Evolutionary conservation across 2,329 filamentous ascomycete species (phyloP).

Genomic region (Neurospora sp.): DNA sequence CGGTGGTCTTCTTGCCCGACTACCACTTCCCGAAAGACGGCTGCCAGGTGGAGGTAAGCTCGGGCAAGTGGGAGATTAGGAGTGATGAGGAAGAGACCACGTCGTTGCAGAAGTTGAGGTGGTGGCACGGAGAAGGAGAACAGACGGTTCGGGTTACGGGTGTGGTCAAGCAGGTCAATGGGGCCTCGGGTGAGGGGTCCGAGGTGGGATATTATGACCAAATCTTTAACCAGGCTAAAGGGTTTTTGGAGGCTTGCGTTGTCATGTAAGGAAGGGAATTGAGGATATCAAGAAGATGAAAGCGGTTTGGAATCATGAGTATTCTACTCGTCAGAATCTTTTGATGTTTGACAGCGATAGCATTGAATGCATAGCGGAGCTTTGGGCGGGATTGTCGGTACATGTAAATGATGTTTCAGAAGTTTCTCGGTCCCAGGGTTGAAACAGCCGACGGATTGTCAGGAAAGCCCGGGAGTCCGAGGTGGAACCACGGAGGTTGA

Average conservation of each 20-base stretch:
- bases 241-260: constrained; percentile 38
- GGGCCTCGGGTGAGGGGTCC: constrained; percentile 45
- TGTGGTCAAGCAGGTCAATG: constrained; percentile 54
- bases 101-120: constrained; percentile 66
- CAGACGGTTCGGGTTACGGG: constrained; percentile 73
- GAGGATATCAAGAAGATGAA: not conserved
- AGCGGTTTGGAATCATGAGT: not conserved
- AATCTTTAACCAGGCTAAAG: constrained; percentile 33
- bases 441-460: not conserved
- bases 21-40: constrained; percentile 80
- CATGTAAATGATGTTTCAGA: not conserved
- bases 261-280: constrained; percentile 36
- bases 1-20: constrained; percentile 76
- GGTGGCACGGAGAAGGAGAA: constrained; percentile 87
- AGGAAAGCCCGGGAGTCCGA: not conserved
- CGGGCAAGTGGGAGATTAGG: constrained; percentile 84
- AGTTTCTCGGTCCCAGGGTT: not conserved
- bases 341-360: not conserved
- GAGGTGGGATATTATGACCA: constrained; percentile 66
- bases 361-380: not conserved
- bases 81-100: constrained; percentile 60
- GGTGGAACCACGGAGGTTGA: not conserved
- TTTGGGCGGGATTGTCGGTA: not conserved
- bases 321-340: not conserved
- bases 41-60: constrained; percentile 64